phyloP scores from a whole-genome alignment of 768 basidiomycete genomes.

The Lactarius hengduanensis region DNA sequence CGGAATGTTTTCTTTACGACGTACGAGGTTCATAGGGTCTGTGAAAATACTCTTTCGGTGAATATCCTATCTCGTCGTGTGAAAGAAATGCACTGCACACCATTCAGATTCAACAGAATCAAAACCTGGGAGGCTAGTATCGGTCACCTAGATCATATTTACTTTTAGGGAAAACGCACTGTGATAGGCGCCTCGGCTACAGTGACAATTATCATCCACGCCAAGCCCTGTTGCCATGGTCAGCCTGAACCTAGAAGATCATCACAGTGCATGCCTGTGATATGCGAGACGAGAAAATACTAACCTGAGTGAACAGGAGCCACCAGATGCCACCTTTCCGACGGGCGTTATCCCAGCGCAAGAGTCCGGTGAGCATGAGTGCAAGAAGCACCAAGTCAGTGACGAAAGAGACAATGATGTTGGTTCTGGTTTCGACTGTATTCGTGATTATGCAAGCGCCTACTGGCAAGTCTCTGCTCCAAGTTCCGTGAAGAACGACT shows the following conservation, averaged over 20 bases:
- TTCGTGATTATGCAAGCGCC: background rate
- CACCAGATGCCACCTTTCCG: background rate
- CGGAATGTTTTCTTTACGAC: no score
- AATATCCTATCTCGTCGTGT: background rate
- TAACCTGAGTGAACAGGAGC: constrained; percentile 11
- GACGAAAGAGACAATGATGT: background rate
- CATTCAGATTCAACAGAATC: constrained; percentile 4
- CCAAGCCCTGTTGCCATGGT: background rate
- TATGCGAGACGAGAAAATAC: background rate
- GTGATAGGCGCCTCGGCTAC: constrained; percentile 3
- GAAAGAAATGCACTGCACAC: background rate
- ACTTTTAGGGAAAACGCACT: background rate
- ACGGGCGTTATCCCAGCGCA: constrained; percentile 9
- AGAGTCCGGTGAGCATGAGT: constrained; percentile 12
- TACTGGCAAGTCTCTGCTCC: no score
- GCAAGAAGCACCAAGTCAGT: constrained; percentile 2
- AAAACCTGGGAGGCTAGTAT: background rate
- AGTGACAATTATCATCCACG: constrained; percentile 1
- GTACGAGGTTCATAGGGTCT: constrained; percentile 4
- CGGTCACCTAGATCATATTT: background rate
- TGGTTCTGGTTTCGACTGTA: background rate
- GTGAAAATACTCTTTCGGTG: background rate
- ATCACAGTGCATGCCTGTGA: background rate
- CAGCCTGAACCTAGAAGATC: background rate
- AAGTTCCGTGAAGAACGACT: background rate